Percentiles rank a stretch among this genome's conserved stretches.
Conservation (phyloP, 768 basidiomycete genomes). For the Amanita phalloides region DNA sequence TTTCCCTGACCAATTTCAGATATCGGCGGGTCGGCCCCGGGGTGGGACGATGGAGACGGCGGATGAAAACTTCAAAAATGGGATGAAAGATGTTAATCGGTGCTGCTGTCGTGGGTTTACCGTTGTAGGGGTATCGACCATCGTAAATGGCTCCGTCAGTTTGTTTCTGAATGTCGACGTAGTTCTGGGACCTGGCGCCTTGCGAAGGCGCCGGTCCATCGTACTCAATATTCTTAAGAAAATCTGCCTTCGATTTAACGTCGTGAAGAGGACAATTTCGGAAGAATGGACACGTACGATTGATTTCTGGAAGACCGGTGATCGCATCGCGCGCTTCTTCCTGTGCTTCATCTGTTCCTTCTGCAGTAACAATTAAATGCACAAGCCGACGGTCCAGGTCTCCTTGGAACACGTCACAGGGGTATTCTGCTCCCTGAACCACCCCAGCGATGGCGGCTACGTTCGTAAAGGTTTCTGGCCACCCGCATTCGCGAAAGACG, state of each 20-base stretch:
- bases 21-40: conserved; percentile 4
- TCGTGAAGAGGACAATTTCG: background rate
- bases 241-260: conserved; percentile 22
- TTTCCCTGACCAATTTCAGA: conserved; percentile 3
- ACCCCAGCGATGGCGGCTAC: background rate
- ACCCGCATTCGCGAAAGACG: background rate
- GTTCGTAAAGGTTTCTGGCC: background rate
- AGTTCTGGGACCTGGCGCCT: background rate
- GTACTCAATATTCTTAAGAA: conserved; percentile 25
- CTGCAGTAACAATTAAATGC: background rate
- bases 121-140: conserved; percentile 8
- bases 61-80: conserved; percentile 16
- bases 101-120: conserved; percentile 6
- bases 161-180: conserved; percentile 3
- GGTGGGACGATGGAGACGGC: conserved; percentile 11
- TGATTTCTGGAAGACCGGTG: background rate
- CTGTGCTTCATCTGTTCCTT: background rate
- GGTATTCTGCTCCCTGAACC: background rate
- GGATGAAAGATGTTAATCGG: conserved; percentile 18
- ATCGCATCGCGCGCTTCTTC: background rate
- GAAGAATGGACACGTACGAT: conserved; percentile 17
- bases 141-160: conserved; percentile 9
- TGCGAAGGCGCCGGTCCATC: background rate
- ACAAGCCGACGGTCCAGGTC: background rate
- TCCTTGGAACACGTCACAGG: background rate